Percentiles rank a stretch among this genome's conserved stretches.
Evolutionary conservation across 1,284 basidiomycete genomes (phyloP).

Genomic region (Thecaphora frezii): DNA sequence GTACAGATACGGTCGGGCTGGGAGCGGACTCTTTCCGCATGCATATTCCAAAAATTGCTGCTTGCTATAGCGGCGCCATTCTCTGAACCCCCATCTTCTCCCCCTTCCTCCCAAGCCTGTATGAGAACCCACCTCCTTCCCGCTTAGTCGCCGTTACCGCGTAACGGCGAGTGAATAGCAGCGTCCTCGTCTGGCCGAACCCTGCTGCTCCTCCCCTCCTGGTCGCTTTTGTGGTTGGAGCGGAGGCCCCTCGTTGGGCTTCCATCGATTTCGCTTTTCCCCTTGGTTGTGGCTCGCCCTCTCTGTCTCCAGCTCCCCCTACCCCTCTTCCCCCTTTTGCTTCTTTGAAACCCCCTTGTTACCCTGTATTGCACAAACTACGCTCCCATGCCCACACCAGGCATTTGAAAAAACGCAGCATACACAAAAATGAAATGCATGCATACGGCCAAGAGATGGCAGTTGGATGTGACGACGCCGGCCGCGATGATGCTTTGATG

Average conservation of each 20-base stretch:
- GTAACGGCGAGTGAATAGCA: too few species aligned
- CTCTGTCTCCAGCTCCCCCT: conserved; percentile 19
- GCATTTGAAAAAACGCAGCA: too few species aligned
- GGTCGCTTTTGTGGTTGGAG: conserved; percentile 3
- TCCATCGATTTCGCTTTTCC: background rate
- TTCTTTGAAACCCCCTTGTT: conserved; percentile 3
- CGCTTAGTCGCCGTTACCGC: too few species aligned
- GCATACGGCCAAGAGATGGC: too few species aligned
- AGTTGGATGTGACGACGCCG: too few species aligned
- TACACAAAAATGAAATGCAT: too few species aligned
- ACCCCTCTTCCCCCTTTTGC: conserved; percentile 15
- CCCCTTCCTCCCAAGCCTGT: too few species aligned
- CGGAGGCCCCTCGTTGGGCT: conserved; percentile 4
- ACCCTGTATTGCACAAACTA: conserved; percentile 1
- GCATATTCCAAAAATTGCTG: background rate
- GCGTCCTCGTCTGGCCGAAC: background rate
- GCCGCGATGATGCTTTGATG: too few species aligned
- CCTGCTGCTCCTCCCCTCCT: background rate
- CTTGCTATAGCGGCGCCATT: background rate
- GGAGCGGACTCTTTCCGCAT: background rate
- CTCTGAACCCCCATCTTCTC: too few species aligned
- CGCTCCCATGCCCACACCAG: too few species aligned
- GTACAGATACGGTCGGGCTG: background rate
- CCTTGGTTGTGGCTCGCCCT: conserved; percentile 15
- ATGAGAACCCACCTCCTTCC: too few species aligned